Evolutionary conservation across 1,284 basidiomycete genomes (phyloP).

Genomic region (Boletellus sp.): DNA sequence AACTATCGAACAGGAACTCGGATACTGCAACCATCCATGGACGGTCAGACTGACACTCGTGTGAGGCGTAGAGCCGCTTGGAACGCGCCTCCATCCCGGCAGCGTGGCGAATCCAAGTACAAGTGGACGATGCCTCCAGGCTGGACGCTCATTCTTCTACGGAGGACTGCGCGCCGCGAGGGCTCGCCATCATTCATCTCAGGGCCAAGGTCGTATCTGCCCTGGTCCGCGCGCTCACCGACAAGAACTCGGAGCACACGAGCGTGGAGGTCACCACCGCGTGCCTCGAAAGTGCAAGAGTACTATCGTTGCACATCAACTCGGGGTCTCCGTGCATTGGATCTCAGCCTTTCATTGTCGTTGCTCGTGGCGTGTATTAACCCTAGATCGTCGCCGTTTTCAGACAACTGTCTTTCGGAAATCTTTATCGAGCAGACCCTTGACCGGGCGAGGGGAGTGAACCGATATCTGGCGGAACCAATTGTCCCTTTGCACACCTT

Average conservation of each 20-base stretch:
- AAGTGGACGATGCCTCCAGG: conserved; percentile 32
- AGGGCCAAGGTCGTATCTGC: conserved; percentile 37
- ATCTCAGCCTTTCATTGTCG: not conserved
- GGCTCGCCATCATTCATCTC: conserved; percentile 64
- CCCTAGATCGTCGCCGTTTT: not conserved
- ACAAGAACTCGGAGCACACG: conserved; percentile 38
- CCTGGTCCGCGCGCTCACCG: conserved; percentile 36
- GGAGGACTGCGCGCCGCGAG: conserved; percentile 48
- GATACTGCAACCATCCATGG: not conserved
- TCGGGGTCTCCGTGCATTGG: conserved; percentile 40
- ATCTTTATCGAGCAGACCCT: conserved; percentile 63
- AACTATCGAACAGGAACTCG: conserved; percentile 5
- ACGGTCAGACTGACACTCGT: conserved; percentile 18
- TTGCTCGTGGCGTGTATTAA: not conserved
- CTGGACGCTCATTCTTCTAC: conserved; percentile 59
- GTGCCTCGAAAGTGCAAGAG: conserved; percentile 83
- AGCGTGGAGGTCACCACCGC: conserved; percentile 69
- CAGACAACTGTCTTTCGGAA: conserved; percentile 68
- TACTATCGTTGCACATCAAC: conserved; percentile 77
- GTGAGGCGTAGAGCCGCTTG: conserved; percentile 21
- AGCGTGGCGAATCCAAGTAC: conserved; percentile 29
- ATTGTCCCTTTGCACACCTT: conserved; percentile 59
- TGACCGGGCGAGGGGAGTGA: conserved; percentile 53
- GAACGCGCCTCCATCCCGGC: conserved; percentile 24
- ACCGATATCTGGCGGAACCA: conserved; percentile 43